A percentile compares a stretch with the other conserved stretches of the same genome.
These are phyloP conservation scores for Marasmius oreades DNA, from an alignment of 1,284 basidiomycete genomes.

Conservation along the genomic window DNA sequence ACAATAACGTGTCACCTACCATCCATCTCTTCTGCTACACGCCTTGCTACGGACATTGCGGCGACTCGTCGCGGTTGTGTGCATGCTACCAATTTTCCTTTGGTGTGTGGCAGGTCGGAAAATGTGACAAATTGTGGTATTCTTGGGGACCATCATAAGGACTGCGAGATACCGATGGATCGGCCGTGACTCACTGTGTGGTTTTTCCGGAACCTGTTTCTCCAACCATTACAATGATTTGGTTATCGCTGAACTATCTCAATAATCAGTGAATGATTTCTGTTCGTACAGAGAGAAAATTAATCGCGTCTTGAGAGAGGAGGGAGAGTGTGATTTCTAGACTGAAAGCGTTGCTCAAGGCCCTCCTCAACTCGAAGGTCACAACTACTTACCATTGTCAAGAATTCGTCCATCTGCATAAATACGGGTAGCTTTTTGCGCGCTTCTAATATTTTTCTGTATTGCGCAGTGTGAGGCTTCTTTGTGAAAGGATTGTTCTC, in stretches of 20 bases:
- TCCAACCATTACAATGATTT: constrained; percentile 95
- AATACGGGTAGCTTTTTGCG: constrained; percentile 92
- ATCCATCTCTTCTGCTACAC: constrained; percentile 99
- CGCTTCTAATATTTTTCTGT: constrained; percentile 83
- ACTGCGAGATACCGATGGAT: constrained; percentile 15
- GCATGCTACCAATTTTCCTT: constrained; percentile 91
- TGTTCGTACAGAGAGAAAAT: background rate
- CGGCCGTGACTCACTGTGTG: constrained; percentile 69
- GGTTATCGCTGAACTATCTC: constrained; percentile 75
- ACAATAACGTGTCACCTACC: constrained; percentile 44
- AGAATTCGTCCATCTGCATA: constrained; percentile 91
- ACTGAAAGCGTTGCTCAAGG: constrained; percentile 28
- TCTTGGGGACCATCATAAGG: constrained; percentile 32
- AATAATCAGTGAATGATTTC: background rate
- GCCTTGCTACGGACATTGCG: constrained; percentile 97
- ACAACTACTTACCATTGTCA: constrained; percentile 69
- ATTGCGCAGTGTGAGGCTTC: constrained; percentile 71
- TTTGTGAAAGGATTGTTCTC: constrained; percentile 90
- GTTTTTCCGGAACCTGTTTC: constrained; percentile 99
- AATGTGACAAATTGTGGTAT: constrained; percentile 97
- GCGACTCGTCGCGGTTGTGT: constrained; percentile 97
- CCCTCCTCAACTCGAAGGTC: constrained; percentile 26
- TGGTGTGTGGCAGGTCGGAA: constrained; percentile 87
- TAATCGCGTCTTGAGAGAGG: constrained; percentile 12
- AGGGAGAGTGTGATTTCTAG: constrained; percentile 14